These are phyloP conservation scores for Candida boidinii DNA, from an alignment of 805 yeast genomes.

Conservation along the genomic window DNA sequence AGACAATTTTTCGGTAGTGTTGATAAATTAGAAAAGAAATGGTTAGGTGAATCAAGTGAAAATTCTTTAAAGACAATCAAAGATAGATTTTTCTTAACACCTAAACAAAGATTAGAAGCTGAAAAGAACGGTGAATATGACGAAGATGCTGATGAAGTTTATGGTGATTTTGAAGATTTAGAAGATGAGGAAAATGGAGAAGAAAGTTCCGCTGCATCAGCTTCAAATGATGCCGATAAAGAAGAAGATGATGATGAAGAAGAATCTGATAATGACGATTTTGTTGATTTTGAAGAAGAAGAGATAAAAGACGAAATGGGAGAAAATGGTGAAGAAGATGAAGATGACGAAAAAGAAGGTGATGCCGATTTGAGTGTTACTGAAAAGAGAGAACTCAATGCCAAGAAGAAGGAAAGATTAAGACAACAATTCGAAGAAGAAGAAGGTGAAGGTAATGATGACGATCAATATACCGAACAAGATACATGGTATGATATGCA, in stretches of 20 bases:
- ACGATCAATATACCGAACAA: constrained; percentile 56
- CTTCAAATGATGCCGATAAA: constrained; percentile 28
- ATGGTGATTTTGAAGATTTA: constrained; percentile 32
- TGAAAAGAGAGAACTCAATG: constrained; percentile 71
- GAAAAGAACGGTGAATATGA: constrained; percentile 21
- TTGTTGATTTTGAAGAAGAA: constrained; percentile 48
- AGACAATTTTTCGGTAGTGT: constrained; percentile 29
- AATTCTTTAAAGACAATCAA: constrained; percentile 34
- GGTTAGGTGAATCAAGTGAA: constrained; percentile 20
- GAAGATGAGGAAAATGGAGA: constrained; percentile 15
- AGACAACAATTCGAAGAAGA: constrained; percentile 86
- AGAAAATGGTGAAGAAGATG: constrained; percentile 30
- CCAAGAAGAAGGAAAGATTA: constrained; percentile 82
- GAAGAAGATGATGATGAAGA: constrained; percentile 20
- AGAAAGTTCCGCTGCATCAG: constrained; percentile 14
- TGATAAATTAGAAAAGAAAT: constrained; percentile 37
- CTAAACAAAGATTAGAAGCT: constrained; percentile 30
- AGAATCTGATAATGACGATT: constrained; percentile 32
- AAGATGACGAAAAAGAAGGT: constrained; percentile 32
- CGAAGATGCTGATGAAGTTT: constrained; percentile 40
- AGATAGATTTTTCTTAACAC: constrained; percentile 45
- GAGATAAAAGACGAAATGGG: constrained; percentile 32
- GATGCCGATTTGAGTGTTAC: constrained; percentile 46
- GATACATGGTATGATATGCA: constrained; percentile 98
- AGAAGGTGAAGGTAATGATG: constrained; percentile 77